Evolutionary conservation across 2,329 filamentous ascomycete species (phyloP), one percentile per base, ranked within the genome.

Genomic region (Penicillium paneum): DNA sequence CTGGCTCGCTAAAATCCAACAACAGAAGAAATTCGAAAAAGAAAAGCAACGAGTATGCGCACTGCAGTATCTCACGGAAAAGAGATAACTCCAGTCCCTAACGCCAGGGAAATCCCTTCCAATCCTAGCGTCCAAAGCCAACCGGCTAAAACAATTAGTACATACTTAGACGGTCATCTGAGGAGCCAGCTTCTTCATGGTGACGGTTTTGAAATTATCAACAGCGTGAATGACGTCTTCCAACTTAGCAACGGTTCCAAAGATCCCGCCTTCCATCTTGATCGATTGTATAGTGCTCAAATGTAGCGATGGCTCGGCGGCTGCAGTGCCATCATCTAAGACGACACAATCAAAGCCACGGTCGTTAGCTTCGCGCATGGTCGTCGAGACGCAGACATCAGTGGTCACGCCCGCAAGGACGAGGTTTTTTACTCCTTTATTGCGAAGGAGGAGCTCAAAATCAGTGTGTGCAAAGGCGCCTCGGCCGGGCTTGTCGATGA

Each of bases 321-420:
- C 75, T 19, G 76, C 73, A 40, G 74, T 74, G 8, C 74, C 79
- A 61, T 83, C 80, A 31, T 79, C 76, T 3, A 83, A 62, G 1
- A 83, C 60, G 12, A 81, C 62, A 55, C 80, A 81, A 62, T 83
- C 81, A 54, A 80, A 82, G 0, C 79, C 80, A 6, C 78, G 74
- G 68, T 83, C 81, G 56, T 78, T 82, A 11, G 79, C 81, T 64
- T 83, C 81, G 19, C 80, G 72, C 67, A 83, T 79, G 5, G 80
- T 83, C 8, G 74, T 81, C 24, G 76, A 78, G 3, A 83, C 79
- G 60, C 79, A 82, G 12, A 81, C 79, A 65, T 83, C 81, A 0
- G 80, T 82, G 6, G 80, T 83, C 5, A 83, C 79, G 5, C 81
- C 81, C 15, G 75, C 77, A 15, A 83, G 62, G 12, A 83, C 71